A percentile compares a stretch with the other conserved stretches of the same genome.
Conservation (phyloP, 805 yeast genomes). For the Ogataea saltuana region DNA sequence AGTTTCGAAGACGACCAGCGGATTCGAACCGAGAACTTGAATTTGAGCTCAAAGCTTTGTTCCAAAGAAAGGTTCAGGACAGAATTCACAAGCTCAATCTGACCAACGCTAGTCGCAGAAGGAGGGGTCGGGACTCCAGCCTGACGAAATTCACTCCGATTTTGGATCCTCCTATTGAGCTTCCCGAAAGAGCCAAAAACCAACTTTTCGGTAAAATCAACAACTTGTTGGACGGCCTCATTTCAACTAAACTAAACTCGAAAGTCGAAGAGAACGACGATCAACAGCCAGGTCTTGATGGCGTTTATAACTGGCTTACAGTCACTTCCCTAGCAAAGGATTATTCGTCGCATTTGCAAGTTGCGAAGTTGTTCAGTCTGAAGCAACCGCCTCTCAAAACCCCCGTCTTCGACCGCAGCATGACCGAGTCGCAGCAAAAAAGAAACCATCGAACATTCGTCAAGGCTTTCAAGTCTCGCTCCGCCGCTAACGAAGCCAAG, state of each 20-base stretch:
- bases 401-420: conserved; percentile 15
- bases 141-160: conserved; percentile 18
- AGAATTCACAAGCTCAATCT: conserved; percentile 15
- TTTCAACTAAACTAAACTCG: conserved; percentile 7
- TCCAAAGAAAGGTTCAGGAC: conserved; percentile 17
- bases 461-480: not conserved
- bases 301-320: conserved; percentile 16
- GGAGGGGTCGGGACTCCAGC: not conserved
- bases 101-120: conserved; percentile 10
- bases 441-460: not conserved
- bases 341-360: conserved; percentile 8
- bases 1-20: conserved; percentile 9
- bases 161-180: conserved; percentile 27
- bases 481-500: conserved; percentile 1
- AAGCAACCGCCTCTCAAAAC: conserved; percentile 13
- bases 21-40: conserved; percentile 21
- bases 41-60: conserved; percentile 25
- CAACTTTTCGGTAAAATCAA: conserved; percentile 22
- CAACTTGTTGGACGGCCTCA: conserved; percentile 22
- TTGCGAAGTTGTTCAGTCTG: conserved; percentile 20
- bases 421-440: conserved; percentile 11
- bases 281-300: not conserved
- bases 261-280: not conserved
- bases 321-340: conserved; percentile 15
- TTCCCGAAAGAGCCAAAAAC: conserved; percentile 18